Conservation (phyloP, 208 protist genomes). For the Trypanosoma vivax region DNA sequence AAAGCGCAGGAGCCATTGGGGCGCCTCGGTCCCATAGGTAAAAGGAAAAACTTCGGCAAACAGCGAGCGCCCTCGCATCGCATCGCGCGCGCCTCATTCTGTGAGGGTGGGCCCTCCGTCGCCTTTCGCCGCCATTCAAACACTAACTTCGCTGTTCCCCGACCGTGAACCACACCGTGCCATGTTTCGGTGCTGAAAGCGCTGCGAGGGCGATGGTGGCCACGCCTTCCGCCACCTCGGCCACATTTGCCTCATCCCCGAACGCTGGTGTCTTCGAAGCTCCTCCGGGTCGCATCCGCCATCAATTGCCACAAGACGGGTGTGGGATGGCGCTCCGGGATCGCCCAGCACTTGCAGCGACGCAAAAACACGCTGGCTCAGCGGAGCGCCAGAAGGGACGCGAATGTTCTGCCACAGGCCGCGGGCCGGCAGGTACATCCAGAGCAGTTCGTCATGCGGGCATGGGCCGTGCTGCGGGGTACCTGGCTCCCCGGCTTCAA, state of each 20-base stretch:
- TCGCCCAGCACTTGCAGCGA: conserved; percentile 20
- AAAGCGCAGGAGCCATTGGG: too few relatives aligned
- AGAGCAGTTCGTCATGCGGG: conserved; percentile 42
- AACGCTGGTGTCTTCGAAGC: background rate
- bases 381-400: conserved; percentile 18
- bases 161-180: conserved; percentile 10
- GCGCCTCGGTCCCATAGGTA: too few relatives aligned
- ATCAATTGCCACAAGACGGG: conserved; percentile 3
- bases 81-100: too few relatives aligned
- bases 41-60: too few relatives aligned
- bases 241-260: background rate
- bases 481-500: background rate
- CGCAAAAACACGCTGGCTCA: conserved; percentile 31
- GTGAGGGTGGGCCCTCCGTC: too few relatives aligned
- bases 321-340: background rate
- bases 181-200: background rate
- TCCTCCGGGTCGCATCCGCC: conserved; percentile 12
- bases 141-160: background rate
- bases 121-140: too few relatives aligned
- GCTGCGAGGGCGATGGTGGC: background rate
- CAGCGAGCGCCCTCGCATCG: too few relatives aligned
- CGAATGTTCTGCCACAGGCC: conserved; percentile 39
- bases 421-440: conserved; percentile 30
- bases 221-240: background rate
- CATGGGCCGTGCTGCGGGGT: conserved; percentile 6